Percentiles rank a stretch among this genome's conserved stretches.
phyloP scores from a whole-genome alignment of 139 green algal species.

The Tetradesmus lagerheimii region DNA sequence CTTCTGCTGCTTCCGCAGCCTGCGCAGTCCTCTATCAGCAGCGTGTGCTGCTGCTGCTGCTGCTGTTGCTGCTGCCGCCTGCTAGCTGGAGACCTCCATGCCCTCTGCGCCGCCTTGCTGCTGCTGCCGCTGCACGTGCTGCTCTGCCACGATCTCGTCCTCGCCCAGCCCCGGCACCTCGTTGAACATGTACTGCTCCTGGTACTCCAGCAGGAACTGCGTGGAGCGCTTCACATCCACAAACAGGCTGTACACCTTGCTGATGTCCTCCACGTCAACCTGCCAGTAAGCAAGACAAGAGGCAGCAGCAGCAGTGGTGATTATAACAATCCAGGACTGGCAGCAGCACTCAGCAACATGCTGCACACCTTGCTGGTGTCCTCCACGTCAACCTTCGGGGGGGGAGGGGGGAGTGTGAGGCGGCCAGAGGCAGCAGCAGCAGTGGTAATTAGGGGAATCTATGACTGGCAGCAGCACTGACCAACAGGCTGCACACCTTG shows the following conservation, averaged over 20 bases:
- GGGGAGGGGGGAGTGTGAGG: no score
- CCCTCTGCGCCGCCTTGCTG: neutral
- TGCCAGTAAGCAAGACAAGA: constrained; percentile 47
- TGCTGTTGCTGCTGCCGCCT: neutral
- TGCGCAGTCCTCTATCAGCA: no score
- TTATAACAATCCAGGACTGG: no score
- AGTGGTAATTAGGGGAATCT: constrained; percentile 76
- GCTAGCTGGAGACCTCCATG: constrained; percentile 13
- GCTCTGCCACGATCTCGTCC: neutral
- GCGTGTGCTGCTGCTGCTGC: neutral
- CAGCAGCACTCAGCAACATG: no score
- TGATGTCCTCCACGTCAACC: constrained; percentile 97
- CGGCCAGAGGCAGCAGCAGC: neutral
- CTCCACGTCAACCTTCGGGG: constrained; percentile 96
- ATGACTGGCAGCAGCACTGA: no score
- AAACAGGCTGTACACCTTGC: constrained; percentile 95
- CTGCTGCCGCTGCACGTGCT: constrained; percentile 24
- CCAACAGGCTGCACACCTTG: constrained; percentile 96
- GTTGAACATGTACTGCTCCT: constrained; percentile 99
- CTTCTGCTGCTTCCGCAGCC: no score
- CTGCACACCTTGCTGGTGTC: constrained; percentile 95
- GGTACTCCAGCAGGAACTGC: constrained; percentile 96
- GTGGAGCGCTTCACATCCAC: constrained; percentile 94
- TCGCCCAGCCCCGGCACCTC: constrained; percentile 63
- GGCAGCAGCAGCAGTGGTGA: constrained; percentile 58